Evolutionary conservation across 2,329 filamentous ascomycete species (phyloP), one percentile per base, ranked within the genome.

Genomic region (Aaosphaeria arxii): DNA sequence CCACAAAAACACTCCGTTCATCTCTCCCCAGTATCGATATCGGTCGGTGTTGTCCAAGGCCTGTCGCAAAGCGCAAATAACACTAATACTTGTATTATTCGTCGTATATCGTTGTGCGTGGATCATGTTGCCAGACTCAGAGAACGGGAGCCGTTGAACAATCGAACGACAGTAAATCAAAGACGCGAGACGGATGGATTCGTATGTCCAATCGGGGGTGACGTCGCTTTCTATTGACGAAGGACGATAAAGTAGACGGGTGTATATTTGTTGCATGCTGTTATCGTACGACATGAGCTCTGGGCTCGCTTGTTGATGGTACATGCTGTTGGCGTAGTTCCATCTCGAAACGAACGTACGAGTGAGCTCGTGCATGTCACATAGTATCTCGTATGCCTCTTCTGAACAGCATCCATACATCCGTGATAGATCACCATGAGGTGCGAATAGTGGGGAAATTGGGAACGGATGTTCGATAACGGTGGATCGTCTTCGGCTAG

Each of bases 1-100:
- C 65, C 65, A 70, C 4, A 67, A 42, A 30, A 68, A 62, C 28
- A 62, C 58, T 7, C 63, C 63, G 30, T 54, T 51, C 41, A 69
- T 44, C 24, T 52, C 41, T 11, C 58, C 59, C 65, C 65, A 70
- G 44, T 52, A 56, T 5, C 31, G 42, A 7, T 39, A 42, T 13
- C 44, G 52, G 29, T 67, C 58, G 1, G 66, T 68, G 24, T 50
- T 53, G 5, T 54, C 46, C 1, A 70, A 38, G 4, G 63, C 60
- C 6, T 45, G 42, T 40, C 63, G 56, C 1, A 69, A 52, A n/a
- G 62, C 59, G 17, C 45, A 49, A 11, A 66, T 47, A 4, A 61
- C 32, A 6, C 56, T 59, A 5, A 45, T 53, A 7, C 42, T 44
- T 29, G 49, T 42, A 5, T 42, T 17, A 24, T 43, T 49, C 5